phyloP scores from a whole-genome alignment of 371 early-diverging fungal genomes.

The Mortierella sp. region DNA sequence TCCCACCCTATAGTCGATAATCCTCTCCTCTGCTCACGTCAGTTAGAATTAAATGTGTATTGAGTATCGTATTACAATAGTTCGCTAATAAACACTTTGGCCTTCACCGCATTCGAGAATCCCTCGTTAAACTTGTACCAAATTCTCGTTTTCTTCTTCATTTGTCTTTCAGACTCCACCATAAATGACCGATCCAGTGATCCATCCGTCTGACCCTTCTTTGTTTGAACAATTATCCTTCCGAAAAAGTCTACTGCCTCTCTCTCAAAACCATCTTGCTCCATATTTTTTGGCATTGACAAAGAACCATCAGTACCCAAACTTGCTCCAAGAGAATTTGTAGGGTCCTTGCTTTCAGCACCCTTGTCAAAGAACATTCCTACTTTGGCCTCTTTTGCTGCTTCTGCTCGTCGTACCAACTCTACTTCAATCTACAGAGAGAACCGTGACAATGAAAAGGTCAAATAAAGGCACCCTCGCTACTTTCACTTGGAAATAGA shows the following conservation, averaged over 20 bases:
- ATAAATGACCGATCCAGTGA: slow-evolving; percentile 23
- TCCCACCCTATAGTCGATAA: too few relatives aligned
- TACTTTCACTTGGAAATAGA: background rate
- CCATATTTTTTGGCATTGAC: slow-evolving; percentile 8
- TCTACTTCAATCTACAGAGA: slow-evolving; percentile 71
- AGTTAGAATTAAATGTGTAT: too few relatives aligned
- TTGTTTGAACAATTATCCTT: slow-evolving; percentile 57
- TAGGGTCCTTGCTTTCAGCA: background rate
- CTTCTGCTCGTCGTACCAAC: slow-evolving; percentile 65
- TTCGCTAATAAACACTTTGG: slow-evolving; percentile 55
- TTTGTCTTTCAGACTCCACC: background rate
- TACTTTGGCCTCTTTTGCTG: slow-evolving; percentile 32
- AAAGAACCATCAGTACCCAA: slow-evolving; percentile 6
- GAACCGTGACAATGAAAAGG: background rate
- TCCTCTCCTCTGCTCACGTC: too few relatives aligned
- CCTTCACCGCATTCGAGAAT: slow-evolving; percentile 91
- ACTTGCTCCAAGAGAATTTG: slow-evolving; percentile 5
- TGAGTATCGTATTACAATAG: slow-evolving; percentile 19
- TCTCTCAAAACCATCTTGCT: slow-evolving; percentile 25
- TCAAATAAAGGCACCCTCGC: background rate
- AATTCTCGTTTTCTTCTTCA: slow-evolving; percentile 48
- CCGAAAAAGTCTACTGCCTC: slow-evolving; percentile 78
- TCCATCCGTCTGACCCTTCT: slow-evolving; percentile 19
- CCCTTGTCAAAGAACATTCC: slow-evolving; percentile 12
- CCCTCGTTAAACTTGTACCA: slow-evolving; percentile 87